Evolutionary conservation across 108 stramenopile species (phyloP), one percentile per base, ranked within the genome.

Genomic region (Fistulifera solaris): DNA sequence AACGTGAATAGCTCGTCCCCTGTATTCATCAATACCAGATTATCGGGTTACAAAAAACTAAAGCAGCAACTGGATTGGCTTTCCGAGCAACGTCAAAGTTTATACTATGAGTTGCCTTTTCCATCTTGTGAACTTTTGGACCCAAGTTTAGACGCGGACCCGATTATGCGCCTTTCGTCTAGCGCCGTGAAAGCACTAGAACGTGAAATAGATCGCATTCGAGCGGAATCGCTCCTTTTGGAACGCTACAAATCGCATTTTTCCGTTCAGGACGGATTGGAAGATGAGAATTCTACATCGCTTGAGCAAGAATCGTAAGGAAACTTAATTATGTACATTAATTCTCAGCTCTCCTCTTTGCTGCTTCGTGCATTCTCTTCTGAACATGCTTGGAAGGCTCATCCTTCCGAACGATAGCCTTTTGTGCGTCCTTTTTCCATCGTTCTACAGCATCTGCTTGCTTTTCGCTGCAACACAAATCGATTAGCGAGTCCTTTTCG

Each of bases 361-460:
- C 31, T 8, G 31, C 31, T 35, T 35, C 31, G 31, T 35, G 31
- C 31, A 35, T 35, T 35, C 8, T 35, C 31, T 35, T 35, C 31
- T 35, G 3, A 8, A 35, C 31, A 35, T 35, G 31, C 31, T 35
- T 35, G 31, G 31, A 35, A 21, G 88, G 88, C 55, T 65, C 41
- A 44, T 75, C 77, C 49, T 76, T 66, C 12, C 54, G 52, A 2
- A 55, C 49, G 5, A 54, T 57, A 2, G 84, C 84, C 24, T 73
- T 77, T 49, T 62, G 41, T 8, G 88, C 84, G 56, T 83, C 75
- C 17, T 43, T 49, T 35, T 62, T 67, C 88, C 88, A 89, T 61
- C 61, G 56, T 41, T 63, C 43, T 19, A 89, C 48, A 44, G 60
- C 64, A 16, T 57, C 53, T 11, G 67, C 57, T 67, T 89, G 88